Evolutionary conservation across 1,139 yeast species (phyloP).

Genomic region (Blastobotrys ciferrii): DNA sequence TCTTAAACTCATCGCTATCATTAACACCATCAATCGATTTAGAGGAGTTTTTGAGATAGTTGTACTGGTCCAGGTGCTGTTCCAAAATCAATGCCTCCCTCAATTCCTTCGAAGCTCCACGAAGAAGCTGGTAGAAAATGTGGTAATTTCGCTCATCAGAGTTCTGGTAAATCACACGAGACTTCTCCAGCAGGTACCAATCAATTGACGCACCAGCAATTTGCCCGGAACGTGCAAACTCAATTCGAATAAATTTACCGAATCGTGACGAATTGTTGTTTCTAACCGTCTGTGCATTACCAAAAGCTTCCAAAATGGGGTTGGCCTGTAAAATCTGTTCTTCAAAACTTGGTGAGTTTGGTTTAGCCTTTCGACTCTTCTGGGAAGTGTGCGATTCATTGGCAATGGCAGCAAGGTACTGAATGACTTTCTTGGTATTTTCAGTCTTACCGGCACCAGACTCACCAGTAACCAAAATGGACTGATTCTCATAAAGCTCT

Average conservation of each 20-base stretch:
- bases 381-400: conserved; percentile 17
- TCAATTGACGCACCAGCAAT: conserved; percentile 90
- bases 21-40: conserved; percentile 64
- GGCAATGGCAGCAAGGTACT: conserved; percentile 81
- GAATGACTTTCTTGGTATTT: conserved; percentile 93
- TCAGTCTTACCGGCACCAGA: conserved; percentile 99
- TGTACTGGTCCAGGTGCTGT: conserved; percentile 45
- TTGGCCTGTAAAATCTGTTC: conserved; percentile 87
- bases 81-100: conserved; percentile 50
- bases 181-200: conserved; percentile 90
- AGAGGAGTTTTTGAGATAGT: conserved; percentile 59
- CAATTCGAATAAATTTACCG: conserved; percentile 92
- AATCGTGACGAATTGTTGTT: conserved; percentile 95
- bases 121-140: conserved; percentile 80
- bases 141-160: conserved; percentile 84
- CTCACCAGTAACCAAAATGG: conserved; percentile 94
- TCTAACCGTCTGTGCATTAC: conserved; percentile 93
- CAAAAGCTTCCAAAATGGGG: conserved; percentile 94
- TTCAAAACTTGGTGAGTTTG: conserved; percentile 53
- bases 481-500: conserved; percentile 71
- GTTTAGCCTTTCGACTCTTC: conserved; percentile 15
- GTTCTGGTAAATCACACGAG: conserved; percentile 85
- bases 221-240: conserved; percentile 60
- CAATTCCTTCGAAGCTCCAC: conserved; percentile 57
- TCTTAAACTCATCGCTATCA: conserved; percentile 65